These are phyloP conservation scores for Cyclotella sp. DNA, from an alignment of 108 stramenopile species.

Conservation along the genomic window DNA sequence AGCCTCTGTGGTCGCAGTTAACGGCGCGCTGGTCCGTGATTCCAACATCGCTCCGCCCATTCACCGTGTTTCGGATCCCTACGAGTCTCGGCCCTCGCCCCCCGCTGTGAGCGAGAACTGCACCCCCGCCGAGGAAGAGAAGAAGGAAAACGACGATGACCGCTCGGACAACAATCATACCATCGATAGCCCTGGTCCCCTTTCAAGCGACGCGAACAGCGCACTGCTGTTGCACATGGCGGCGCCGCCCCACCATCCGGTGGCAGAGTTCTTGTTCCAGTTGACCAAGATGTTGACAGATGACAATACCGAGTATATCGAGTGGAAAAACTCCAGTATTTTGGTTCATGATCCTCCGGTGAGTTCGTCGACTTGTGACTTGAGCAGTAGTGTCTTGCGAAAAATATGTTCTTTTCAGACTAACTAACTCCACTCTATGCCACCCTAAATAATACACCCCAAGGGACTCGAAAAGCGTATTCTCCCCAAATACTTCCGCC, in stretches of 20 bases:
- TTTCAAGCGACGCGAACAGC: background rate
- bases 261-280: slow-evolving; percentile 89
- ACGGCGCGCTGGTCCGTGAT: background rate
- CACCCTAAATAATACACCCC: background rate
- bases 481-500: slow-evolving; percentile 89
- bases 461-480: slow-evolving; percentile 79
- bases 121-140: background rate
- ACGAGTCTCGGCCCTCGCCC: background rate
- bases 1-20: background rate
- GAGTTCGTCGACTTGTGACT: background rate
- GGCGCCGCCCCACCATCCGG: slow-evolving; percentile 46
- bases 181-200: background rate
- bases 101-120: no score
- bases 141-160: background rate
- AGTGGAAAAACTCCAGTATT: slow-evolving; percentile 75
- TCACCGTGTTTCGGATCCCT: background rate
- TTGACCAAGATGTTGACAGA: slow-evolving; percentile 92
- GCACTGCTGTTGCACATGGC: slow-evolving; percentile 33
- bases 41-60: background rate
- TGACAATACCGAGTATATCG: slow-evolving; percentile 83
- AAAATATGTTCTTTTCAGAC: background rate
- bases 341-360: slow-evolving; percentile 55
- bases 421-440: background rate
- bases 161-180: background rate
- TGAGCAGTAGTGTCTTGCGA: background rate